These are phyloP conservation scores for Solanum lycopersicoides DNA, from an alignment of 257 asterid species.

Conservation along the genomic window DNA sequence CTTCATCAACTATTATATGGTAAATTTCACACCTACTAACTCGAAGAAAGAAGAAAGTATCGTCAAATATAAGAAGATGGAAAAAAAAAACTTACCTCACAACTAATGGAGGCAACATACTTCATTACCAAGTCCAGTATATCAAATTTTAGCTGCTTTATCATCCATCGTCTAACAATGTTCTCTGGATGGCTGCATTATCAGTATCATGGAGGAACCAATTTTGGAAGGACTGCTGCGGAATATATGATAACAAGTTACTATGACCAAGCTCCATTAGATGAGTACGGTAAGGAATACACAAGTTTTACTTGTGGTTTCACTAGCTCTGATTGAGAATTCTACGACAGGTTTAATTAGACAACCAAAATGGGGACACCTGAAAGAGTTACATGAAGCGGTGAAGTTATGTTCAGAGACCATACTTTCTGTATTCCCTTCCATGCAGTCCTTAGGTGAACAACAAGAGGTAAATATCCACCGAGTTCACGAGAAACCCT, in stretches of 20 bases:
- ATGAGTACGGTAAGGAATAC: conserved; percentile 57
- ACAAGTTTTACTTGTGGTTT: not conserved
- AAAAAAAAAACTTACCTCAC: not conserved
- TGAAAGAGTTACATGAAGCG: conserved; percentile 59
- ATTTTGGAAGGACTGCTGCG: conserved; percentile 64
- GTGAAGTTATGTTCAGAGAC: conserved; percentile 43
- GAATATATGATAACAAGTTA: conserved; percentile 45
- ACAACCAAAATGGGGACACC: conserved; percentile 85
- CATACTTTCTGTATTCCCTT: conserved; percentile 39
- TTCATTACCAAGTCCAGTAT: not conserved
- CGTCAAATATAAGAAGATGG: not conserved
- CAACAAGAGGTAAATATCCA: conserved; percentile 53
- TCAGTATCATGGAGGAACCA: conserved; percentile 88
- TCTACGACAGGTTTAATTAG: conserved; percentile 48
- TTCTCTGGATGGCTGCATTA: not conserved
- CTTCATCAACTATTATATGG: conserved; percentile 91
- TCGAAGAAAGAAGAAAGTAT: not conserved
- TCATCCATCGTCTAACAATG: not conserved
- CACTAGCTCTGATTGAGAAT: not conserved
- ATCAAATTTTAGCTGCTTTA: not conserved
- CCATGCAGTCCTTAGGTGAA: conserved; percentile 31
- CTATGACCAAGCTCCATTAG: conserved; percentile 81
- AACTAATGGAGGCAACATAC: not conserved
- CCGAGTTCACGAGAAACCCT: not conserved
- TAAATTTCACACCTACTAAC: conserved; percentile 1